phyloP scores from a whole-genome alignment of 164 flowering plant species.

The Piper betle region DNA sequence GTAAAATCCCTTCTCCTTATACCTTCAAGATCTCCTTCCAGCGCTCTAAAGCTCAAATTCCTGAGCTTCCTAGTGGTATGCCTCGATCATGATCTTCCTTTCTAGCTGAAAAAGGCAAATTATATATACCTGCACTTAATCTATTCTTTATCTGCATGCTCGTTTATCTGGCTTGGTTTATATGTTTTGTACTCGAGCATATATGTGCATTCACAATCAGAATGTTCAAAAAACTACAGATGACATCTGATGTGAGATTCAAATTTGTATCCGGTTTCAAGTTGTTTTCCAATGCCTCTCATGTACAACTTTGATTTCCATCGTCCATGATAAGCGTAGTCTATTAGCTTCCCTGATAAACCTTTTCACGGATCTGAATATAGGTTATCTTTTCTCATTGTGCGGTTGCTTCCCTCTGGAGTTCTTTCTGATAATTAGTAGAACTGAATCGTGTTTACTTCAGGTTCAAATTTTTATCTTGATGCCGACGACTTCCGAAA shows the following conservation, averaged over 20 bases:
- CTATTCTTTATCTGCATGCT: no score
- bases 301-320: no score
- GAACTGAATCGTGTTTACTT: background rate
- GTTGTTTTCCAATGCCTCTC: no score
- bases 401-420: background rate
- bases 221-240: no score
- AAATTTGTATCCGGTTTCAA: no score
- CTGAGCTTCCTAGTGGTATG: background rate
- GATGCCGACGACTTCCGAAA: conserved; percentile 26
- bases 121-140: no score
- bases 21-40: conserved; percentile 38
- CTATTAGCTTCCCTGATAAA: no score
- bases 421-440: background rate
- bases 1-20: conserved; percentile 23
- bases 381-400: no score
- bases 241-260: no score
- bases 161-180: background rate
- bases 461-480: conserved; percentile 20
- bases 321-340: no score
- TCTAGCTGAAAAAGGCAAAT: background rate
- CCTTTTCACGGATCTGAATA: no score
- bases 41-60: conserved; percentile 22
- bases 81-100: background rate
- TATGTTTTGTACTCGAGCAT: background rate
- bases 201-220: no score